These are phyloP conservation scores for Clausena lansium DNA, from an alignment of 345 rosid genomes.

Conservation along the genomic window DNA sequence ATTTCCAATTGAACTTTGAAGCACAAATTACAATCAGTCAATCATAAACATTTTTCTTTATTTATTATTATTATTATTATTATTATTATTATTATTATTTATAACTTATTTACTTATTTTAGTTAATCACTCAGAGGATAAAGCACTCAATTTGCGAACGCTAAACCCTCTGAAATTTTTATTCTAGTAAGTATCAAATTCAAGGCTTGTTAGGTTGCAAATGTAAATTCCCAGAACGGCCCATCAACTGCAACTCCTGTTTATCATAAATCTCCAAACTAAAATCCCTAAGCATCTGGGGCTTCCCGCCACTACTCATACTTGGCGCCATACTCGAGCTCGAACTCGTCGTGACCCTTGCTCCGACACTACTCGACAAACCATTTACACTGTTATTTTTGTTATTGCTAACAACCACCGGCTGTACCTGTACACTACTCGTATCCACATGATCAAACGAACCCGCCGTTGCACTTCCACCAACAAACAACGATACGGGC, in stretches of 20 bases:
- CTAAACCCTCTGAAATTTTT: background rate
- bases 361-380: slow-evolving; percentile 19
- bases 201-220: slow-evolving; percentile 15
- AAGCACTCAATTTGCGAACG: no score
- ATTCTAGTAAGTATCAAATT: background rate
- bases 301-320: slow-evolving; percentile 30
- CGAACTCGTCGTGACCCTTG: slow-evolving; percentile 27
- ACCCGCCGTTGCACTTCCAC: background rate
- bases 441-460: background rate
- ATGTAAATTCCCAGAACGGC: slow-evolving; percentile 5
- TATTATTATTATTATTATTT: no score
- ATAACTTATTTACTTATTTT: no score
- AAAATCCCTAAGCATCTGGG: slow-evolving; percentile 41
- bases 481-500: slow-evolving; percentile 35
- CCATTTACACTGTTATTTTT: background rate
- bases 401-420: slow-evolving; percentile 10
- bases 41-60: background rate
- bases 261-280: slow-evolving; percentile 42
- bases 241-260: slow-evolving; percentile 45
- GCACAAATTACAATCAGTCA: slow-evolving; percentile 9
- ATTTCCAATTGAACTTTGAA: background rate
- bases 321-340: slow-evolving; percentile 48
- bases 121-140: no score
- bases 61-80: no score
- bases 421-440: slow-evolving; percentile 4